Evolutionary conservation across 805 yeast genomes (phyloP).

Genomic region (Suhomyces prunicola): DNA sequence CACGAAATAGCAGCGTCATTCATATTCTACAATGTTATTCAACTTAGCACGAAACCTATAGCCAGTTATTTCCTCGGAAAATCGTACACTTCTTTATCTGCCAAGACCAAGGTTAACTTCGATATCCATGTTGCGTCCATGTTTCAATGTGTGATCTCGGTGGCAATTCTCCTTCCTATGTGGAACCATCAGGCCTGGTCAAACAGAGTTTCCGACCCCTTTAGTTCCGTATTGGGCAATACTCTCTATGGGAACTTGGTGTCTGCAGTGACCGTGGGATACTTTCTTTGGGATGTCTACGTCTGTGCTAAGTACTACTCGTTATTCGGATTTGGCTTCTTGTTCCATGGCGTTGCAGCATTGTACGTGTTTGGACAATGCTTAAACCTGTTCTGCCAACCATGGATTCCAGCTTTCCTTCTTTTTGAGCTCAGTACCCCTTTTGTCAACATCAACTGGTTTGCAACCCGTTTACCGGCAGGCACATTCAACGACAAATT

Average conservation of each 20-base stretch:
- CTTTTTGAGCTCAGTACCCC: conserved; percentile 90
- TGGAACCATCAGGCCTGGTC: conserved; percentile 51
- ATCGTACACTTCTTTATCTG: conserved; percentile 47
- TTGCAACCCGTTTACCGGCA: conserved; percentile 70
- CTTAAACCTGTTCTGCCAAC: conserved; percentile 70
- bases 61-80: conserved; percentile 50
- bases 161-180: conserved; percentile 59
- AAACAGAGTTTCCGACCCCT: conserved; percentile 40
- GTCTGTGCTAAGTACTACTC: conserved; percentile 63
- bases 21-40: conserved; percentile 56
- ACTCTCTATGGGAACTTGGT: conserved; percentile 77
- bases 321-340: conserved; percentile 77
- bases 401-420: conserved; percentile 79
- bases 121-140: conserved; percentile 89
- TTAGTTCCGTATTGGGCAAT: conserved; percentile 51
- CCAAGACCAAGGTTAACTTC: conserved; percentile 62
- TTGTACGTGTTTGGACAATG: conserved; percentile 65
- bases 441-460: conserved; percentile 93
- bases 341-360: conserved; percentile 82
- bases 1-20: conserved; percentile 71
- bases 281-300: conserved; percentile 84
- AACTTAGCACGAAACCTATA: conserved; percentile 50
- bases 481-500: conserved; percentile 56
- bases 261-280: conserved; percentile 71
- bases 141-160: conserved; percentile 73